Evolutionary conservation across 192 early-diverging fungal genomes (phyloP).

Genomic region (Backusella morwellensis): DNA sequence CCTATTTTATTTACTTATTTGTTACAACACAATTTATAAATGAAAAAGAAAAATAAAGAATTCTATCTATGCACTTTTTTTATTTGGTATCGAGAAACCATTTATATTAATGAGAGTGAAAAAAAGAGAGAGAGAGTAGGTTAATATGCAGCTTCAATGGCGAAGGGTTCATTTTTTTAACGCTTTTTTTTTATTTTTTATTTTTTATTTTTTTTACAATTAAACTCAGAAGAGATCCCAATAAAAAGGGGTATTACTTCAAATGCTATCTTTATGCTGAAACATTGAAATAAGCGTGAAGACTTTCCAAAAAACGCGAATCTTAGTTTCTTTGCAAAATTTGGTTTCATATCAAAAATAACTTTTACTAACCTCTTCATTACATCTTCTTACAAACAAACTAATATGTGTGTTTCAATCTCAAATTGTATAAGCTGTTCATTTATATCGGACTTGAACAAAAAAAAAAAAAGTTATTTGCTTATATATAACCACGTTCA

Average conservation of each 20-base stretch:
- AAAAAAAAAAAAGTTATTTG: neutral
- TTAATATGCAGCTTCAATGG: no score
- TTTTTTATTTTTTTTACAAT: neutral
- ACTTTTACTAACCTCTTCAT: neutral
- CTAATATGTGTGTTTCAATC: neutral
- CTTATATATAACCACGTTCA: neutral
- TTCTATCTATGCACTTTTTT: no score
- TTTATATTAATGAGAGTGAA: no score
- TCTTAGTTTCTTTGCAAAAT: neutral
- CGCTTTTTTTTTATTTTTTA: no score
- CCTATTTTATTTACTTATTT: no score
- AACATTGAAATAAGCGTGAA: neutral
- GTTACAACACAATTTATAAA: no score
- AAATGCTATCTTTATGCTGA: neutral
- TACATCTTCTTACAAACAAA: neutral
- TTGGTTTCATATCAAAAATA: conserved; percentile 2
- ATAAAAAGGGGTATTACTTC: neutral
- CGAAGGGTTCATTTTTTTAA: no score
- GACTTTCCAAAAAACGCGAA: neutral
- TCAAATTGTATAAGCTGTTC: neutral
- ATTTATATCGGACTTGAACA: neutral
- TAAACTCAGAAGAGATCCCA: neutral
- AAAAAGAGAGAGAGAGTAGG: no score
- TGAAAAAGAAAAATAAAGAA: no score
- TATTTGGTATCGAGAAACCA: no score